Evolutionary conservation across 2,329 filamentous ascomycete species (phyloP).

Genomic region (Nannizzia gypsea): DNA sequence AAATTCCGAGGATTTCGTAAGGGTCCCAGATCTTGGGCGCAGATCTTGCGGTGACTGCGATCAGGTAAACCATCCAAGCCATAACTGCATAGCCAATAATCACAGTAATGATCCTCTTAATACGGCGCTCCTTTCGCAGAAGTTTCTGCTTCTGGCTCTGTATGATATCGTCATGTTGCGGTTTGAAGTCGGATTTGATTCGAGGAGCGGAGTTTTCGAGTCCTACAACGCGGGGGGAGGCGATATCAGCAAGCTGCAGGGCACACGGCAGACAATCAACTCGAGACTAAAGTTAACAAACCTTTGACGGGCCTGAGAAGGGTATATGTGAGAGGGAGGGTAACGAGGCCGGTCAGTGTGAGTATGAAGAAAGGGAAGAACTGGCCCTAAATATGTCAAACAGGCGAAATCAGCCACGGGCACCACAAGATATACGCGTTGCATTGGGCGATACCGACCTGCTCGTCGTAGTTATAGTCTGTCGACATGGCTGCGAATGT

Average conservation of each 20-base stretch:
- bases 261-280: slow-evolving; percentile 1
- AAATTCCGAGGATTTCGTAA: slow-evolving; percentile 82
- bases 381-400: slow-evolving; percentile 49
- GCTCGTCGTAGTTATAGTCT: slow-evolving; percentile 97
- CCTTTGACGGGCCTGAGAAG: slow-evolving; percentile 67
- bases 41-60: slow-evolving; percentile 61
- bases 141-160: slow-evolving; percentile 71
- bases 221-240: slow-evolving; percentile 36
- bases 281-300: slow-evolving; percentile 21
- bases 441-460: slow-evolving; percentile 40
- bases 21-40: slow-evolving; percentile 83
- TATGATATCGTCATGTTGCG: slow-evolving; percentile 72
- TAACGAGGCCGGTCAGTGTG: slow-evolving; percentile 76
- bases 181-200: slow-evolving; percentile 70
- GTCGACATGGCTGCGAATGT: slow-evolving; percentile 46
- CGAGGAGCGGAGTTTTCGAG: slow-evolving; percentile 69
- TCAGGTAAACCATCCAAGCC: slow-evolving; percentile 84
- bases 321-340: slow-evolving; percentile 78
- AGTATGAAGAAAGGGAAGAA: slow-evolving; percentile 99
- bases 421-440: neutral
- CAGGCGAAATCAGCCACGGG: neutral
- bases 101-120: slow-evolving; percentile 72
- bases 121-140: slow-evolving; percentile 75
- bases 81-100: slow-evolving; percentile 71
- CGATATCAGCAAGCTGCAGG: neutral